These are phyloP conservation scores for Clonostachys solani DNA, from an alignment of 2,329 filamentous ascomycete genomes.

Conservation along the genomic window DNA sequence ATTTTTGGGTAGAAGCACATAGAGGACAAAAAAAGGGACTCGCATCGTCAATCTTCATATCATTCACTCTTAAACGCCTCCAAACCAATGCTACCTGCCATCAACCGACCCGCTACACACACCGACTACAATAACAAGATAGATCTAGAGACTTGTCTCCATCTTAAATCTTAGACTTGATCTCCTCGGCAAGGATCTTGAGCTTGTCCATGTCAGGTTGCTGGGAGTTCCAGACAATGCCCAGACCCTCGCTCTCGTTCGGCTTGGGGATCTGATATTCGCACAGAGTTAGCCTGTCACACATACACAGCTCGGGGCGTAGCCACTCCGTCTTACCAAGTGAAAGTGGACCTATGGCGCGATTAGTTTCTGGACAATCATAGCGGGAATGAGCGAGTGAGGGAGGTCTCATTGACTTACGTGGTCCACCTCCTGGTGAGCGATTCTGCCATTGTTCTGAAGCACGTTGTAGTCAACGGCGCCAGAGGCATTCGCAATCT, in stretches of 20 bases:
- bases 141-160: not conserved
- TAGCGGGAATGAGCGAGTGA: not conserved
- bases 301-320: not conserved
- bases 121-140: not conserved
- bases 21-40: too few species aligned
- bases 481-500: constrained; percentile 72
- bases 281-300: constrained; percentile 2
- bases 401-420: constrained; percentile 43
- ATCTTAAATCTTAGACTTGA: constrained; percentile 82
- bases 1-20: not conserved
- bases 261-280: constrained; percentile 81
- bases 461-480: constrained; percentile 85
- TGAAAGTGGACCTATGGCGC: constrained; percentile 80
- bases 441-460: constrained; percentile 91
- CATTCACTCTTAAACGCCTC: too few species aligned
- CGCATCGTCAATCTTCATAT: too few species aligned
- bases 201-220: constrained; percentile 76
- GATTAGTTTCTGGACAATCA: constrained; percentile 3
- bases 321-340: constrained; percentile 55
- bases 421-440: constrained; percentile 91
- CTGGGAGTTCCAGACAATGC: constrained; percentile 75
- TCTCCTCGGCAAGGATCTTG: constrained; percentile 73
- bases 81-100: too few species aligned
- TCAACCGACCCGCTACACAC: not conserved
- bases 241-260: constrained; percentile 74